Percentiles rank a stretch among this genome's conserved stretches.
Evolutionary conservation across 495 filamentous ascomycete species (phyloP).

Genomic region (Daldinia caldariorum): DNA sequence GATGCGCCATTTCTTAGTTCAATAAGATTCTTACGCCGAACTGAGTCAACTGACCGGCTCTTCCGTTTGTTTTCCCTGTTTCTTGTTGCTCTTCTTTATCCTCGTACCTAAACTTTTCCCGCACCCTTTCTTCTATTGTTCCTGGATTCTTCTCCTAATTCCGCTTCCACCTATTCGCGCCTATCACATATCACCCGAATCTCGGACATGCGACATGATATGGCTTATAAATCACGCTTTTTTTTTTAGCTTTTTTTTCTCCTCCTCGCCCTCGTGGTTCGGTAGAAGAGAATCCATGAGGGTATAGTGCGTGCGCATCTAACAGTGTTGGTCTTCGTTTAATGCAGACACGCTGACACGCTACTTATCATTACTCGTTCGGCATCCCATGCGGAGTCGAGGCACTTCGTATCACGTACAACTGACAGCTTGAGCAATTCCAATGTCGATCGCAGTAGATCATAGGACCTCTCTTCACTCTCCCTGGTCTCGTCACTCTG

Average conservation of each 20-base stretch:
- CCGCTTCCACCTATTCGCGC: conserved; percentile 31
- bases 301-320: conserved; percentile 16
- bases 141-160: conserved; percentile 33
- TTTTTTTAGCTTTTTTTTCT: conserved; percentile 22
- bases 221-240: conserved; percentile 39
- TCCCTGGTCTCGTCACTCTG: conserved; percentile 19
- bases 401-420: conserved; percentile 14
- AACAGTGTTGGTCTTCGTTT: conserved; percentile 28
- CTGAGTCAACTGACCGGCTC: conserved; percentile 32
- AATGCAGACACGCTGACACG: neutral
- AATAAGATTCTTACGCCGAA: conserved; percentile 24
- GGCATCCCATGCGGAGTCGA: conserved; percentile 26
- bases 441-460: conserved; percentile 33
- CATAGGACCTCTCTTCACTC: conserved; percentile 22
- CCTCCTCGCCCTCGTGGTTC: conserved; percentile 12
- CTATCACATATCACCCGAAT: conserved; percentile 36
- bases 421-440: conserved; percentile 14
- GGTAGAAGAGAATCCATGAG: conserved; percentile 12
- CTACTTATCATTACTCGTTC: conserved; percentile 32
- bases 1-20: conserved; percentile 31
- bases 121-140: conserved; percentile 17
- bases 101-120: neutral
- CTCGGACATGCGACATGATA: conserved; percentile 19
- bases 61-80: conserved; percentile 18
- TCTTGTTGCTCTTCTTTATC: conserved; percentile 11